These are phyloP conservation scores for Lentinula sp. DNA, from an alignment of 768 basidiomycete species.

Conservation along the genomic window DNA sequence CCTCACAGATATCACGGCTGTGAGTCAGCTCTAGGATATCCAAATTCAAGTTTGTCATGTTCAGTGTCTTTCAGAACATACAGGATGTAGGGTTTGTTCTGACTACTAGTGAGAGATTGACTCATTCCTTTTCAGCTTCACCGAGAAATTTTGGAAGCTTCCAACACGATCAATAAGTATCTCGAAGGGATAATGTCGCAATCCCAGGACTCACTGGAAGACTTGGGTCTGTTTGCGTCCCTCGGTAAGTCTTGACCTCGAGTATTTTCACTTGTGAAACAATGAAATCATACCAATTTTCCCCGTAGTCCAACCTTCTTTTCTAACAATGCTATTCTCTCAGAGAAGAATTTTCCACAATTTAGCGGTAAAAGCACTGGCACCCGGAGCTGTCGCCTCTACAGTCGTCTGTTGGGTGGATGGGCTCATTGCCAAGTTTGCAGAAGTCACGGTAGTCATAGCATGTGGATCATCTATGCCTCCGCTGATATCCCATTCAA, in stretches of 20 bases:
- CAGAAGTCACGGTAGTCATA: constrained; percentile 26
- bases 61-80: not conserved
- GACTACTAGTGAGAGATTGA: not conserved
- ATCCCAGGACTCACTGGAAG: not conserved
- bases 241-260: not conserved
- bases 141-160: constrained; percentile 14
- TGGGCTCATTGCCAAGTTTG: constrained; percentile 47
- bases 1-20: not conserved
- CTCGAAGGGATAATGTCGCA: constrained; percentile 12
- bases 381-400: constrained; percentile 13
- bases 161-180: constrained; percentile 14
- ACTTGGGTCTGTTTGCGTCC: not conserved
- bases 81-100: no score
- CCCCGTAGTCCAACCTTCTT: constrained; percentile 19
- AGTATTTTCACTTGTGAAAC: not conserved
- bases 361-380: constrained; percentile 29
- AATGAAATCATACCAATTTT: not conserved
- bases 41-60: not conserved
- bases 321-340: constrained; percentile 39
- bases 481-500: constrained; percentile 16
- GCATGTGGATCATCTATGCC: constrained; percentile 17
- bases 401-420: constrained; percentile 64
- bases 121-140: constrained; percentile 2
- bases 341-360: constrained; percentile 43
- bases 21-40: not conserved